These are phyloP conservation scores for Aphanomyces cochlioides DNA, from an alignment of 352 stramenopile species.

Conservation along the genomic window DNA sequence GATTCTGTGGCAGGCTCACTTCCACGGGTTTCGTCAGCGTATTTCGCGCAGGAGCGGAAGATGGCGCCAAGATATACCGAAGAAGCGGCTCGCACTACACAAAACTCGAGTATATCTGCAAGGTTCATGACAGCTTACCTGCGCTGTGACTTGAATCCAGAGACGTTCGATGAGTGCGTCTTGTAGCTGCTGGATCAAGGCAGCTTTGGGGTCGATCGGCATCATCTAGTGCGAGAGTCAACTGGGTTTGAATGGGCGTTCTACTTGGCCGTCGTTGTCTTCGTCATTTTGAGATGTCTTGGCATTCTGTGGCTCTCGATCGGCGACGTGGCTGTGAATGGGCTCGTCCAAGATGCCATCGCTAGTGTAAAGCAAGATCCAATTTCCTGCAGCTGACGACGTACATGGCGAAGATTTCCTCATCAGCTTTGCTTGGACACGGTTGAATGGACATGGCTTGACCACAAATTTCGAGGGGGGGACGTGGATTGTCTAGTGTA, in stretches of 20 bases:
- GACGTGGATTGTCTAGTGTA: not conserved
- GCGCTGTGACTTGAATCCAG: conserved; percentile 8
- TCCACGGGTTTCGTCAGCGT: not conserved
- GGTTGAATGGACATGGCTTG: not conserved
- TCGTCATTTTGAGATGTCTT: not conserved
- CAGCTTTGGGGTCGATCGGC: not conserved
- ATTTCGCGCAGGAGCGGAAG: not conserved
- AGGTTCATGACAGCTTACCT: conserved; percentile 7
- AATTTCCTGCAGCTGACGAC: not conserved
- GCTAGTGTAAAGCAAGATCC: not conserved
- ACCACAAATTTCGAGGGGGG: not conserved
- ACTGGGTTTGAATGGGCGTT: not conserved
- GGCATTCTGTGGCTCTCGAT: not conserved
- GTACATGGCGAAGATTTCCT: conserved; percentile 10
- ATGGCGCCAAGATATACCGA: conserved; percentile 13
- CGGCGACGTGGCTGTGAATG: not conserved
- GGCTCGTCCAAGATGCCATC: conserved; percentile 25
- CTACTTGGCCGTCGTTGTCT: not conserved
- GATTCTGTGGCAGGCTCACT: not conserved
- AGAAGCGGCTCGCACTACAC: conserved; percentile 22
- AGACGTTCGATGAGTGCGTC: conserved; percentile 26
- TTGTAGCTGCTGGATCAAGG: conserved; percentile 23
- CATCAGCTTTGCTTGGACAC: not conserved
- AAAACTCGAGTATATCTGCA: not conserved
- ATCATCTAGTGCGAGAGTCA: not conserved